Percentiles rank a stretch among this genome's conserved stretches.
Conservation (phyloP, 169 alveolate species). For the Plasmodium gaboni region DNA sequence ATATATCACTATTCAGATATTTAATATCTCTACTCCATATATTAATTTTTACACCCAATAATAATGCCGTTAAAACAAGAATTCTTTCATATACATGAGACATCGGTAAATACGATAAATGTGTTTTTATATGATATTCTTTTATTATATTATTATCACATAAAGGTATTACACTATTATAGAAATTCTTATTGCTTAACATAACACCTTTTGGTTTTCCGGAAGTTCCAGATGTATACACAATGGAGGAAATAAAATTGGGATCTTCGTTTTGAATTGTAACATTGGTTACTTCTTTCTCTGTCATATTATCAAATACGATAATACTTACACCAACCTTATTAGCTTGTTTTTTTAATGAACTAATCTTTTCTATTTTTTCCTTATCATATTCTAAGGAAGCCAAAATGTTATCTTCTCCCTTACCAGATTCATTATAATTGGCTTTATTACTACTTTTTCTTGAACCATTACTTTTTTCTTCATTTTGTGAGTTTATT, state of each 20-base stretch:
- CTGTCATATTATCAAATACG: background rate
- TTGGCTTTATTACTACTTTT: too few relatives aligned
- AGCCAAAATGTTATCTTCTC: background rate
- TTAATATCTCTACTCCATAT: constrained; percentile 45
- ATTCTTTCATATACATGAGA: constrained; percentile 96
- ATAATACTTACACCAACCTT: background rate
- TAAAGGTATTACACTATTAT: background rate
- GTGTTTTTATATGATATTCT: background rate
- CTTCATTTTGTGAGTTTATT: background rate
- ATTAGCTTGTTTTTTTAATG: background rate
- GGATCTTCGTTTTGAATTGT: constrained; percentile 8
- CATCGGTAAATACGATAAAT: constrained; percentile 95
- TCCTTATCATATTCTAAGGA: background rate
- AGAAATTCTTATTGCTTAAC: constrained; percentile 87
- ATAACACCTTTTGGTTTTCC: constrained; percentile 98
- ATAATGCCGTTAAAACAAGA: constrained; percentile 69
- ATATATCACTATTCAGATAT: background rate
- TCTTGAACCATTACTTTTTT: background rate
- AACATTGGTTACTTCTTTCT: background rate
- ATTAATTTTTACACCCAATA: background rate
- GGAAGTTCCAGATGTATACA: constrained; percentile 98
- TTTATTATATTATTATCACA: background rate
- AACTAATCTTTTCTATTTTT: background rate
- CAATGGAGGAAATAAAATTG: constrained; percentile 91
- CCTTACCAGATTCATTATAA: background rate